These are phyloP conservation scores for Cladosporium sp. DNA, from an alignment of 2,329 filamentous ascomycete genomes.

Conservation along the genomic window DNA sequence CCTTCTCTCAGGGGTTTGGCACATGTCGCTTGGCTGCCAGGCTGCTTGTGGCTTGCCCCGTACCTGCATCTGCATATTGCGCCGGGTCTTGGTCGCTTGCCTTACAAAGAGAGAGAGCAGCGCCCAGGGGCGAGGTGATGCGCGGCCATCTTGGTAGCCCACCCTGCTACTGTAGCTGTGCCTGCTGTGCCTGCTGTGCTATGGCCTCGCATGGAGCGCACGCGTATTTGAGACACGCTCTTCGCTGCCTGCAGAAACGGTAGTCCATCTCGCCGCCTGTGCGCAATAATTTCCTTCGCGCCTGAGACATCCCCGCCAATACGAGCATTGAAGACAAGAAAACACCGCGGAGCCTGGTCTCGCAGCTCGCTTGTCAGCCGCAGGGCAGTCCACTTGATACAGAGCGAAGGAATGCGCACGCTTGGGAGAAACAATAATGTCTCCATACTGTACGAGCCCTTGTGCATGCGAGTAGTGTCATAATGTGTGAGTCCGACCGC, in stretches of 20 bases:
- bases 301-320: neutral
- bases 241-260: neutral
- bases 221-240: conserved; percentile 6
- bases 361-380: neutral
- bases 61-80: neutral
- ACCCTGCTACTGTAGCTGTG: neutral
- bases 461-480: neutral
- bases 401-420: neutral
- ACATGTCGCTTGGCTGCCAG: neutral
- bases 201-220: conserved; percentile 5
- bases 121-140: neutral
- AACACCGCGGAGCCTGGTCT: neutral
- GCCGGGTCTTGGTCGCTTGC: conserved; percentile 1
- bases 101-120: neutral
- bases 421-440: neutral
- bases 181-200: neutral
- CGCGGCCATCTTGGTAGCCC: neutral
- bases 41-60: conserved; percentile 4
- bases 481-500: neutral
- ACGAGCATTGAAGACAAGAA: neutral
- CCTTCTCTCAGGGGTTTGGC: neutral
- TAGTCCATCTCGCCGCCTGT: neutral
- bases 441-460: neutral
- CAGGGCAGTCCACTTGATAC: neutral
- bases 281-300: neutral